Evolutionary conservation across 768 basidiomycete genomes (phyloP).

Genomic region (Suillus bovinus): DNA sequence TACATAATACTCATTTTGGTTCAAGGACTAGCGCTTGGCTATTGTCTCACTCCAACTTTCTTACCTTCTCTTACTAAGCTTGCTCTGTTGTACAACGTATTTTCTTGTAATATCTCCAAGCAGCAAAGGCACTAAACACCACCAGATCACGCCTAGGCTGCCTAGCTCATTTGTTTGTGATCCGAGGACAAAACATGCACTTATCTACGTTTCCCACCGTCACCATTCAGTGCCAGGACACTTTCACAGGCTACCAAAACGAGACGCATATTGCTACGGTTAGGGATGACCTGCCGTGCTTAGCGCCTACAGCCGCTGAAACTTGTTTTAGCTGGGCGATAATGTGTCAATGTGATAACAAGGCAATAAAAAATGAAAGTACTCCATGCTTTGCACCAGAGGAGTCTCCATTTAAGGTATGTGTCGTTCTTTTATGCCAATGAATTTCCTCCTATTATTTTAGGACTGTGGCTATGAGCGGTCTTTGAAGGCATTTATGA

Average conservation of each 20-base stretch:
- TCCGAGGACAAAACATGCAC: background rate
- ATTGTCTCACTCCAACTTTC: background rate
- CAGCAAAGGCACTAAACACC: background rate
- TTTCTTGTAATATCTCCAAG: background rate
- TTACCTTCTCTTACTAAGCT: background rate
- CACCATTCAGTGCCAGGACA: background rate
- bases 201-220: background rate
- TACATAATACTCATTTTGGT: background rate
- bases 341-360: background rate
- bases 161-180: constrained; percentile 1
- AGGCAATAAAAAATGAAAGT: background rate
- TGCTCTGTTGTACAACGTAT: background rate
- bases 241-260: constrained; percentile 2
- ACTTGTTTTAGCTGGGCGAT: background rate
- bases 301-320: background rate
- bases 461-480: background rate
- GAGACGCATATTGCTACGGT: background rate
- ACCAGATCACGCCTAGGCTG: background rate
- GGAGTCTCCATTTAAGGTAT: background rate
- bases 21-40: background rate
- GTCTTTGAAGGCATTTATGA: background rate
- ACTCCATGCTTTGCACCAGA: background rate
- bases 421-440: background rate
- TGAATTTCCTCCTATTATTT: background rate
- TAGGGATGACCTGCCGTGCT: background rate